Base-by-base conservation (phyloP, 2,329 filamentous ascomycete genomes). In the Periconia sp. region DNA sequence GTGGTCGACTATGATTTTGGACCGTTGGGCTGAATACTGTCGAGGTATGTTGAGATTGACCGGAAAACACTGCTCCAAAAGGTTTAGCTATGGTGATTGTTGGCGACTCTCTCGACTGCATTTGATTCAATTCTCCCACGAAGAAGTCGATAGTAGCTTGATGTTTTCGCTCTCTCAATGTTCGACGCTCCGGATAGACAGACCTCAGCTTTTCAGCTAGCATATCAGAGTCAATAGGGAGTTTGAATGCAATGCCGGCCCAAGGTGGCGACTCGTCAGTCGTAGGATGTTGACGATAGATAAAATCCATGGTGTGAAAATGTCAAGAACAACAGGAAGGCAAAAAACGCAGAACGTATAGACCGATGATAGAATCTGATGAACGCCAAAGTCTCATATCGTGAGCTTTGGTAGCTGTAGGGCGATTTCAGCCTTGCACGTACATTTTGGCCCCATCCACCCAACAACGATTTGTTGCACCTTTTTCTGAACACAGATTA, bases 121-220 rank as follows among this genome's bases (percentile, higher is more conserved):
- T 69, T 7, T 53, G 47, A 5, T 42, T 13, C 5, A 70, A 59
- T 41, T 70, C 68, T 2, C 47, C 41, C 10, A 41, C n/a, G 9
- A 71, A 50, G 33, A 68, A 68, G n/a, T 60, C 56, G 17, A 69
- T 69, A 2, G 61, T 56, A n/a, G 66, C 68, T 47, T 58, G 53
- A 50, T 66, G 60, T 35, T 69, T 69, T 15, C 68, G 57, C 45
- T 70, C 57, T 15, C 63, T 56, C 17, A 63, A 51, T 41, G 54
- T 66, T 15, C 45, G 40, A 19, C 58, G 57, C 11, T 60, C n/a
- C 9, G 66, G 62, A 40, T 64, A 69, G 19, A 48, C 44, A 13
- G 17, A 31, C 41, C 55, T 63, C 5, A 71, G 57, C 15, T 55
- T 50, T n/a, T 68, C 65, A 15, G 55, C 53, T 10, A 70, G 48